Evolutionary conservation across 148 eudicot genomes (phyloP).

Genomic region (Camellia sinensis): DNA sequence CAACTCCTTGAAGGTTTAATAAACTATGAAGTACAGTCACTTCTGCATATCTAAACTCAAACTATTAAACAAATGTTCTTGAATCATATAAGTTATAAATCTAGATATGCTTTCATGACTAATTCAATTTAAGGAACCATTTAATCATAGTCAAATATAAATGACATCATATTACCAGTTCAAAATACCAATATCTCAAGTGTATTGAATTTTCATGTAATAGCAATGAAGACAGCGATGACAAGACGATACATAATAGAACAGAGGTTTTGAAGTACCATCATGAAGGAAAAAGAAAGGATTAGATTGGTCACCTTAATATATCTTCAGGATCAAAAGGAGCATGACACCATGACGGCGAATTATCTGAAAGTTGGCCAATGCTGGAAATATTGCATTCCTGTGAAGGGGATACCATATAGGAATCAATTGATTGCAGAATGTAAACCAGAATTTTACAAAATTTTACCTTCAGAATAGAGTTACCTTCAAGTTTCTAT

Average conservation of each 20-base stretch:
- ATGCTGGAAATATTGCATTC: slow-evolving; percentile 54
- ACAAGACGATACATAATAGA: too few relatives aligned
- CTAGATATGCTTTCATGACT: not conserved
- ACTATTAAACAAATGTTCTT: not conserved
- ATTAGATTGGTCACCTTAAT: slow-evolving; percentile 51
- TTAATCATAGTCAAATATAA: not conserved
- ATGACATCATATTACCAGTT: not conserved
- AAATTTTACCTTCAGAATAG: not conserved
- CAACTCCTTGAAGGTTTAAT: not conserved
- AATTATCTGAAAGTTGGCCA: slow-evolving; percentile 45
- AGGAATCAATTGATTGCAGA: not conserved
- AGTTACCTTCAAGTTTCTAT: slow-evolving; percentile 62
- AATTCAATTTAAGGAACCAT: not conserved
- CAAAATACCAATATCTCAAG: too few relatives aligned
- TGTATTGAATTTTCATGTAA: not conserved
- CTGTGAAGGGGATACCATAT: slow-evolving; percentile 26
- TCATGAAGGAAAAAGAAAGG: not conserved
- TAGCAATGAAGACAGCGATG: not conserved
- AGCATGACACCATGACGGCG: slow-evolving; percentile 91
- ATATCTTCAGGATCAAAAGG: slow-evolving; percentile 95
- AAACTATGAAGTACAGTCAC: not conserved
- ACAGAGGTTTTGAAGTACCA: not conserved
- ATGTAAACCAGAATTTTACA: not conserved
- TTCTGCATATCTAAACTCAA: not conserved
- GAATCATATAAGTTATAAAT: not conserved